Base-by-base conservation (phyloP, 805 yeast species). In the Lachancea dasiensis region DNA sequence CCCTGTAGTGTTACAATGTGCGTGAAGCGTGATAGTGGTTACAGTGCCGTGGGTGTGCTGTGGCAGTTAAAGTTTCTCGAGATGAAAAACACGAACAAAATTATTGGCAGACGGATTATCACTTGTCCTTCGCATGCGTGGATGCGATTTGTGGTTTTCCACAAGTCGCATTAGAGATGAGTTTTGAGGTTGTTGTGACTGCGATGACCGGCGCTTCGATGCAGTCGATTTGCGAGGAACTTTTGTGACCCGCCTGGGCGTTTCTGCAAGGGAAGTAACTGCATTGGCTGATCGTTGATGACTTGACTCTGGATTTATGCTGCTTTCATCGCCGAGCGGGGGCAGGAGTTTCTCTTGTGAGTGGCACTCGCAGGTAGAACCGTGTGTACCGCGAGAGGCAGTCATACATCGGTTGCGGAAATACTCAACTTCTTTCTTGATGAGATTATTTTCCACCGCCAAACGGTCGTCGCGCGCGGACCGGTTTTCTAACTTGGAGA, bases 101-200 rank as follows among this genome's bases (percentile, higher is more conserved):
- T 53, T 56, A 35, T 50, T 53, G 25, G 50, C 49, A 20, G 52
- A 43, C 7, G 58, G 57, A 34, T 54, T 50, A 27, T 55, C 58
- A 27, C 59, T 48, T 9, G 43, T 51, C 22, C 60, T 40, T 31
- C 55, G 50, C 58, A 51, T 49, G 35, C 61, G 47, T 23, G 61
- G 58, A 40, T 56, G 60, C n/a, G 56, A 55, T 35, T 51, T 54
- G 32, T 47, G 50, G 34, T 48, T 50, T 33, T 56, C 61, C 3
- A 55, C 60, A 15, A 52, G 39, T 31, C 42, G 43, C 23, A 48
- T 34, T 9, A 36, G 30, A 10, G 34, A 26, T 17, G 41, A 29
- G 27, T 21, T 27, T 28, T 26, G n/a, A n/a, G n/a, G n/a, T n/a
- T n/a, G 19, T 14, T 26, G 19, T 20, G 9, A n/a, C 14, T 27